A percentile compares a stretch with the other conserved stretches of the same genome.
Conservation (phyloP, 2,329 filamentous ascomycete genomes). For the Elsinoe batatas region DNA sequence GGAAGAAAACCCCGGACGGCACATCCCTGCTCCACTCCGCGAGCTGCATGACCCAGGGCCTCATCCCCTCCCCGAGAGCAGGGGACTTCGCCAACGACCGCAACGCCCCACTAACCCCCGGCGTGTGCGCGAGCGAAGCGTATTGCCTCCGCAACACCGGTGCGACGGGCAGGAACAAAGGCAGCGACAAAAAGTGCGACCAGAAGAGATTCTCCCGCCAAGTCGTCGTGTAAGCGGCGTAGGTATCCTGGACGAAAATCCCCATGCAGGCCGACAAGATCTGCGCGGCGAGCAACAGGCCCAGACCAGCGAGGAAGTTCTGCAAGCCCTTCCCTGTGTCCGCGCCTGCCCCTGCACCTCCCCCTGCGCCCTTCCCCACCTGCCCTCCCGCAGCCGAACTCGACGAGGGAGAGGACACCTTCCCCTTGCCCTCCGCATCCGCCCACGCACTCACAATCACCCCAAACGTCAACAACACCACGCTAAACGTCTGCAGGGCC, state of each 20-base stretch:
- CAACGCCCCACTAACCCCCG: constrained; percentile 41
- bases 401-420: constrained; percentile 19
- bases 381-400: constrained; percentile 6
- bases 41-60: constrained; percentile 27
- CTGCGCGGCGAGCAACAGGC: constrained; percentile 79
- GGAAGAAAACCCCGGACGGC: constrained; percentile 61
- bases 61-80: constrained; percentile 4
- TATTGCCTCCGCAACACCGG: constrained; percentile 57
- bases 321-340: constrained; percentile 25
- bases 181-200: constrained; percentile 65
- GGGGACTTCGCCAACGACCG: constrained; percentile 17
- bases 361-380: too few species aligned
- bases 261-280: constrained; percentile 89
- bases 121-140: constrained; percentile 50
- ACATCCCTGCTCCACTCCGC: constrained; percentile 19
- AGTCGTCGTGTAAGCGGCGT: constrained; percentile 72
- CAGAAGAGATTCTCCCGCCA: constrained; percentile 98
- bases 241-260: constrained; percentile 85
- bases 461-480: constrained; percentile 72
- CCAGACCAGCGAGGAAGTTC: constrained; percentile 59
- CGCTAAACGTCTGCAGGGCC: constrained; percentile 67
- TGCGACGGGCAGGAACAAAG: constrained; percentile 65
- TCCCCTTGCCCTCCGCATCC: constrained; percentile 74
- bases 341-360: too few species aligned
- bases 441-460: constrained; percentile 84